phyloP scores from a whole-genome alignment of 805 yeast genomes.

The Myxozyma kluyveri region DNA sequence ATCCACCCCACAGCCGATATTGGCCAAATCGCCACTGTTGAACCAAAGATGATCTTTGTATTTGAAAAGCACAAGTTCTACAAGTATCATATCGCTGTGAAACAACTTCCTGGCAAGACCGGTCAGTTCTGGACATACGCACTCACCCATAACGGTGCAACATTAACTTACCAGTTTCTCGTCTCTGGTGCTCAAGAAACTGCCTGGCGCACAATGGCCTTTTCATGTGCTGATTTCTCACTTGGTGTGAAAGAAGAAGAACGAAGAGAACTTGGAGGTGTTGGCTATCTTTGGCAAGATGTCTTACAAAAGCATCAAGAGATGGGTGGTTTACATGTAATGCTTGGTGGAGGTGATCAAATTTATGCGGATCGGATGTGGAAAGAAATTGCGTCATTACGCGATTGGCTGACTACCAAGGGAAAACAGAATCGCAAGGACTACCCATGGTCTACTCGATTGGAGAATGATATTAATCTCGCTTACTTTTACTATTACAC shows the following conservation, averaged over 20 bases:
- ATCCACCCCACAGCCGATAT: slow-evolving; percentile 24
- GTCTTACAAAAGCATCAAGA: slow-evolving; percentile 64
- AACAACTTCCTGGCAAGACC: slow-evolving; percentile 5
- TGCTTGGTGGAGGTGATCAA: slow-evolving; percentile 98
- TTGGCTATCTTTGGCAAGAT: slow-evolving; percentile 83
- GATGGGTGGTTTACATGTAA: slow-evolving; percentile 73
- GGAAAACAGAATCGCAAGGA: slow-evolving; percentile 49
- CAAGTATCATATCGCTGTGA: slow-evolving; percentile 16
- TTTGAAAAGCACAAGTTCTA: slow-evolving; percentile 16
- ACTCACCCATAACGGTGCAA: slow-evolving; percentile 16
- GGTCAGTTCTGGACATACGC: slow-evolving; percentile 27
- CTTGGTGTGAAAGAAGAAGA: slow-evolving; percentile 24
- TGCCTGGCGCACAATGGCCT: slow-evolving; percentile 28
- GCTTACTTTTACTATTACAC: slow-evolving; percentile 74
- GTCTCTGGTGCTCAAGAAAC: slow-evolving; percentile 24
- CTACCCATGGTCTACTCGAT: slow-evolving; percentile 46
- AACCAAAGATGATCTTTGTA: slow-evolving; percentile 12
- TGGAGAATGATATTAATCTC: slow-evolving; percentile 54
- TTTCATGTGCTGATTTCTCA: slow-evolving; percentile 29
- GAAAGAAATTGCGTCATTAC: slow-evolving; percentile 46
- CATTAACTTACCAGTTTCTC: slow-evolving; percentile 25
- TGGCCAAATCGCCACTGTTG: slow-evolving; percentile 13
- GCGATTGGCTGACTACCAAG: slow-evolving; percentile 60
- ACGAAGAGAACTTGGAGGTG: slow-evolving; percentile 46
- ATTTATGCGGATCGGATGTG: slow-evolving; percentile 83